Conservation (phyloP, 306 rosid species). For the Canavalia gladiata region DNA sequence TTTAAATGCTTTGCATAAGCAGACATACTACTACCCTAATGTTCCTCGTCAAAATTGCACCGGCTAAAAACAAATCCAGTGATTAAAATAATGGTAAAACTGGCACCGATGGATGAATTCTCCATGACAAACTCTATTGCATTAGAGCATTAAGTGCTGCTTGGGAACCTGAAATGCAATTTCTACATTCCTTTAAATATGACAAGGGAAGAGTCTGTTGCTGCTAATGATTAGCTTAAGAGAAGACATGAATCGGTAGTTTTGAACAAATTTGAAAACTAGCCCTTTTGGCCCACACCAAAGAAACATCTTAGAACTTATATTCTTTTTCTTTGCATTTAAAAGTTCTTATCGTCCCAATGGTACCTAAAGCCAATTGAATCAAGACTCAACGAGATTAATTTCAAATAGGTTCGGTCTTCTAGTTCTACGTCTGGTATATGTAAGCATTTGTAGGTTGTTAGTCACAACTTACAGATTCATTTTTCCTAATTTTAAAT, state of each 20-base stretch:
- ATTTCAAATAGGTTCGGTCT: neutral
- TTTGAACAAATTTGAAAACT: constrained; percentile 23
- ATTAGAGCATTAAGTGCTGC: constrained; percentile 22
- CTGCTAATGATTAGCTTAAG: constrained; percentile 1
- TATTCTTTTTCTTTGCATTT: constrained; percentile 11
- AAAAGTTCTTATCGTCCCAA: neutral
- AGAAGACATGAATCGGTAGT: neutral
- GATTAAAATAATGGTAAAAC: constrained; percentile 14
- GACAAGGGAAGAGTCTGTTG: neutral
- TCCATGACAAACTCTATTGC: constrained; percentile 6
- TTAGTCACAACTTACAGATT: neutral
- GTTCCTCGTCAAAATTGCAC: constrained; percentile 26
- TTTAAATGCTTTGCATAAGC: constrained; percentile 43
- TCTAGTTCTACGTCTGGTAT: neutral
- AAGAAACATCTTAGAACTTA: neutral
- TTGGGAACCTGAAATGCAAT: neutral
- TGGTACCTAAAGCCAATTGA: neutral
- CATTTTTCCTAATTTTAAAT: neutral
- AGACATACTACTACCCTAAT: constrained; percentile 19
- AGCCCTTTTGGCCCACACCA: neutral
- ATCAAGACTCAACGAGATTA: neutral
- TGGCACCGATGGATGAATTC: constrained; percentile 11
- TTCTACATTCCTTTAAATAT: constrained; percentile 16
- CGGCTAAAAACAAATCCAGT: constrained; percentile 16
- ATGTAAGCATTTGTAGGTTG: constrained; percentile 8